Base-by-base conservation (phyloP, 495 filamentous ascomycete species). In the Aspergillus bertholletiae region DNA sequence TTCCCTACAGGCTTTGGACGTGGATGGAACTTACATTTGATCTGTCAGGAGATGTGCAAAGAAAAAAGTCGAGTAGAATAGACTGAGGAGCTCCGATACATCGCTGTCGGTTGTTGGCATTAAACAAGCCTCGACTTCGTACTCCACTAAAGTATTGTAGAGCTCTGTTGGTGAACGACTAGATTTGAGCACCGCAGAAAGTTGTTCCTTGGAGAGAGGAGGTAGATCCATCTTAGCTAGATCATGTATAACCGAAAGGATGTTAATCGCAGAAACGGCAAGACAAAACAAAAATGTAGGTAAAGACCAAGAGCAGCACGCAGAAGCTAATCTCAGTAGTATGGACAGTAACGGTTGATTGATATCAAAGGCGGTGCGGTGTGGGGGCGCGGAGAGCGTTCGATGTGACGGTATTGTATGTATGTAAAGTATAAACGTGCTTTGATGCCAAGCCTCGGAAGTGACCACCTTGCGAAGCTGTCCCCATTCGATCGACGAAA, bases 31-130 rank as follows among this genome's bases (percentile, higher is more conserved):
- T 68, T 44, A 82, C 80, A 80, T 62, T 61, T 83, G 71, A 45
- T 80, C 69, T 8, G 71, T 74, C 46, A 82, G 70, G 46, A 83
- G 74, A 32, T 79, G 76, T 7, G 78, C 68, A 49, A 83, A 70
- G 53, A 83, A 73, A 50, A 79, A 81, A 27, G 66, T 67, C n/a
- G 75, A 72, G 40, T 80, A 82, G 54, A 71, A 83, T 8, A 71
- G 51, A 58, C 73, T 74, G 12, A 82, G 56, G 9, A 77, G 54
- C 26, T 73, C 54, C 8, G 58, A 44, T 37, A 71, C 60, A 7
- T 56, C 57, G 0, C 49, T 44, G 34, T 59, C 55, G 12, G 59
- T 49, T 23, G 65, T 43, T 34, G 64, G 60, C 23, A 75, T 59
- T 5, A 73, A 64, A 37, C 61, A 70, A 26, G 77, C 74, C 41